phyloP scores from a whole-genome alignment of 108 stramenopile genomes.

The Cyclotella atomus region DNA sequence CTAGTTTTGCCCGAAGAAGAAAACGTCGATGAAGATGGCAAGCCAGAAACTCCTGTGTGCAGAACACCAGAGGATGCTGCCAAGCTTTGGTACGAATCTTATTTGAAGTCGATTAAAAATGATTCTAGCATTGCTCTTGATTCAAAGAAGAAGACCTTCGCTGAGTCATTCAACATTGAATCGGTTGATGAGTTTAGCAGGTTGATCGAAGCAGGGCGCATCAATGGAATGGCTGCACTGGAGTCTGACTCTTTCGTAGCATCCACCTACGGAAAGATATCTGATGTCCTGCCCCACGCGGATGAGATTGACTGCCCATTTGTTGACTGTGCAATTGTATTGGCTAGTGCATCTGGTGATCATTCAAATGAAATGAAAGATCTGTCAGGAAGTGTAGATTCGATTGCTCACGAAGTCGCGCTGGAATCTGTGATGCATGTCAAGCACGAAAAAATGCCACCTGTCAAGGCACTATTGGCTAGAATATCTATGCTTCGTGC shows the following conservation, averaged over 20 bases:
- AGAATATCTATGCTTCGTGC: constrained; percentile 78
- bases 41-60: constrained; percentile 19
- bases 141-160: constrained; percentile 12
- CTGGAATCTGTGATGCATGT: constrained; percentile 34
- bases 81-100: constrained; percentile 58
- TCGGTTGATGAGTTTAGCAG: constrained; percentile 54
- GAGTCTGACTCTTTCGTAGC: constrained; percentile 69
- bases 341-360: constrained; percentile 34
- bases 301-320: constrained; percentile 64
- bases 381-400: constrained; percentile 28
- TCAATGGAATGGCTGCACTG: constrained; percentile 48
- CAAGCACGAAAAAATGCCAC: constrained; percentile 36
- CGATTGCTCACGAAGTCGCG: constrained; percentile 59
- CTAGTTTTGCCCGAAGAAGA: constrained; percentile 36
- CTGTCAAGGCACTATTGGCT: constrained; percentile 69
- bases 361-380: constrained; percentile 1
- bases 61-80: constrained; percentile 72
- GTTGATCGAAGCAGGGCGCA: constrained; percentile 41
- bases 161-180: constrained; percentile 29
- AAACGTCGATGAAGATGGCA: constrained; percentile 19
- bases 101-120: constrained; percentile 8
- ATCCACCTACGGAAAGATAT: constrained; percentile 47
- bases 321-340: constrained; percentile 58
- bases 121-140: neutral
- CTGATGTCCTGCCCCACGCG: constrained; percentile 57